phyloP scores from a whole-genome alignment of 768 basidiomycete genomes.

The Heimioporus sp. region DNA sequence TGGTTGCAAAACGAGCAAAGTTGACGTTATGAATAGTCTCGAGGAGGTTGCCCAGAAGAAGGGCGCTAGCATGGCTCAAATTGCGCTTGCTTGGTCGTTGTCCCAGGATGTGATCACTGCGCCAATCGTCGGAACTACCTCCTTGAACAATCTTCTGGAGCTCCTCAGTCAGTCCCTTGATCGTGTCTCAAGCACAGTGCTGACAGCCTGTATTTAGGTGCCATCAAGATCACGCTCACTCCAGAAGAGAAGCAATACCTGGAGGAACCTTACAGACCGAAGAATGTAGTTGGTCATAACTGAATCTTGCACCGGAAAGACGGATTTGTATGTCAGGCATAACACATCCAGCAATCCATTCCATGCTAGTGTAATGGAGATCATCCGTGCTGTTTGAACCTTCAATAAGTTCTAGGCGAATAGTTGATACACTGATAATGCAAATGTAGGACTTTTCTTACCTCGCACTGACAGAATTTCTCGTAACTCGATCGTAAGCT shows the following conservation, averaged over 20 bases:
- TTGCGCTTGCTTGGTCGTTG: slow-evolving; percentile 40
- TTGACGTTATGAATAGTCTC: slow-evolving; percentile 25
- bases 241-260: slow-evolving; percentile 48
- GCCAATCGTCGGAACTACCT: slow-evolving; percentile 46
- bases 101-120: slow-evolving; percentile 33
- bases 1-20: background rate
- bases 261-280: slow-evolving; percentile 43
- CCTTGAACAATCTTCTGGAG: slow-evolving; percentile 39
- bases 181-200: background rate
- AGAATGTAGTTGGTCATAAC: slow-evolving; percentile 37
- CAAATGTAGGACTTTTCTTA: too few relatives aligned
- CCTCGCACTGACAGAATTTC: too few relatives aligned
- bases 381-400: too few relatives aligned
- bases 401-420: too few relatives aligned
- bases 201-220: slow-evolving; percentile 22
- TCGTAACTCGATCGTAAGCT: too few relatives aligned
- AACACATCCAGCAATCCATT: too few relatives aligned
- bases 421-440: too few relatives aligned
- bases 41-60: slow-evolving; percentile 38
- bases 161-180: slow-evolving; percentile 31
- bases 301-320: too few relatives aligned
- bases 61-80: slow-evolving; percentile 41
- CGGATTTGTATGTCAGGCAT: too few relatives aligned
- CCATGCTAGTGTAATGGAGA: too few relatives aligned
- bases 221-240: slow-evolving; percentile 42